Conservation (phyloP, 306 rosid genomes). For the Fragaria nilgerrensis region DNA sequence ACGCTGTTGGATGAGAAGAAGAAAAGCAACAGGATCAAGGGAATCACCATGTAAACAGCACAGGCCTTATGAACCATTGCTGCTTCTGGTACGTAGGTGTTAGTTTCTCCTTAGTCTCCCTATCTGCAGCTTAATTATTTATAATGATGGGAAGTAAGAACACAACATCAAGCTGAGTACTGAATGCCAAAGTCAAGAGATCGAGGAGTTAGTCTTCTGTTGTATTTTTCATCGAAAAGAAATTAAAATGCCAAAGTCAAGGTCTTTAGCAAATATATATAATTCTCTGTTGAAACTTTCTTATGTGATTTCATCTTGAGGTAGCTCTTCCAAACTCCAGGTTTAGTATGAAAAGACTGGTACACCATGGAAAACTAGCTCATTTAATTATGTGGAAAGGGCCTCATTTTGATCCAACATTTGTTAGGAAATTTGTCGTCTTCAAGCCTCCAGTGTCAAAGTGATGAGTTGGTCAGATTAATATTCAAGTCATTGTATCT, state of each 20-base stretch:
- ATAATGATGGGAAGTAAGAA: not conserved
- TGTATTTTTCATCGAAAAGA: too few species aligned
- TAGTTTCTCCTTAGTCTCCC: not conserved
- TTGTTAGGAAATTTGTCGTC: not conserved
- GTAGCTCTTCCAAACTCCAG: not conserved
- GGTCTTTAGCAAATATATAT: not conserved
- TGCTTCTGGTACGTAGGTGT: not conserved
- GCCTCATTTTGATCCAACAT: not conserved
- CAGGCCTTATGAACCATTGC: not conserved
- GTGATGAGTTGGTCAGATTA: not conserved
- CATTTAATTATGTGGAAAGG: not conserved
- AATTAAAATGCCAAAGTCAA: too few species aligned
- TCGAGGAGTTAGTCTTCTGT: too few species aligned
- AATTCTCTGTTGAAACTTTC: not conserved
- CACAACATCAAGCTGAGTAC: not conserved
- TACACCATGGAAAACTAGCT: not conserved
- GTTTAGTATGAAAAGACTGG: not conserved
- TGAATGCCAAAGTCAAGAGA: not conserved
- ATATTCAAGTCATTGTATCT: not conserved
- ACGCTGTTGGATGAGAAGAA: not conserved
- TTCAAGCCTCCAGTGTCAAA: not conserved
- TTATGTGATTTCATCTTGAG: not conserved
- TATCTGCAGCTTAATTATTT: not conserved
- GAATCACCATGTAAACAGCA: not conserved
- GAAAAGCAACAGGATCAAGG: not conserved